Evolutionary conservation across 1,284 basidiomycete species (phyloP).

Genomic region (Fistulina hepatica): DNA sequence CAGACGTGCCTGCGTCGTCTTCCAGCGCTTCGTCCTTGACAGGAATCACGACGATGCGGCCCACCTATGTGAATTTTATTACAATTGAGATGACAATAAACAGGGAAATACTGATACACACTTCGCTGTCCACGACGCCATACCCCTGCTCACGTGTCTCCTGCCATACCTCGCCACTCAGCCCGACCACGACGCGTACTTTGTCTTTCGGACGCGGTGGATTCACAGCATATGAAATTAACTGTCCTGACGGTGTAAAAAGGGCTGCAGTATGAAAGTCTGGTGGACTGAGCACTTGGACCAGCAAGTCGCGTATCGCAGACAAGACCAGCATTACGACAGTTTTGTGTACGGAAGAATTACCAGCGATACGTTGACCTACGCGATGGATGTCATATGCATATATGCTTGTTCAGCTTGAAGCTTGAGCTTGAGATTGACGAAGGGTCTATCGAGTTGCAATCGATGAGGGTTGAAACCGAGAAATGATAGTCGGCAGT

Average conservation of each 20-base stretch:
- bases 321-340: slow-evolving; percentile 46
- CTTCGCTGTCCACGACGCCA: slow-evolving; percentile 68
- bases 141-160: slow-evolving; percentile 51
- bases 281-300: slow-evolving; percentile 41
- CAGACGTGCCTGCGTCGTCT: slow-evolving; percentile 14
- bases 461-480: no score
- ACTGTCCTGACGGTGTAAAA: slow-evolving; percentile 50
- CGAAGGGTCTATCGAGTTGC: no score
- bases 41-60: slow-evolving; percentile 56
- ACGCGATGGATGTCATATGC: not conserved
- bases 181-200: slow-evolving; percentile 55
- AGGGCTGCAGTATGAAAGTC: slow-evolving; percentile 50
- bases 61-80: slow-evolving; percentile 35
- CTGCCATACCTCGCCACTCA: slow-evolving; percentile 64
- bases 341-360: no score
- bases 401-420: not conserved
- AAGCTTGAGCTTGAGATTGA: no score
- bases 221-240: slow-evolving; percentile 45
- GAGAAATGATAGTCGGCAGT: no score
- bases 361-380: no score
- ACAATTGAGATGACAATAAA: slow-evolving; percentile 5
- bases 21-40: slow-evolving; percentile 33
- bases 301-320: slow-evolving; percentile 46
- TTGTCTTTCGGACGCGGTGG: slow-evolving; percentile 53
- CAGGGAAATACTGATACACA: slow-evolving; percentile 22